phyloP scores from a whole-genome alignment of 495 filamentous ascomycete genomes.

The Darksidea phi region DNA sequence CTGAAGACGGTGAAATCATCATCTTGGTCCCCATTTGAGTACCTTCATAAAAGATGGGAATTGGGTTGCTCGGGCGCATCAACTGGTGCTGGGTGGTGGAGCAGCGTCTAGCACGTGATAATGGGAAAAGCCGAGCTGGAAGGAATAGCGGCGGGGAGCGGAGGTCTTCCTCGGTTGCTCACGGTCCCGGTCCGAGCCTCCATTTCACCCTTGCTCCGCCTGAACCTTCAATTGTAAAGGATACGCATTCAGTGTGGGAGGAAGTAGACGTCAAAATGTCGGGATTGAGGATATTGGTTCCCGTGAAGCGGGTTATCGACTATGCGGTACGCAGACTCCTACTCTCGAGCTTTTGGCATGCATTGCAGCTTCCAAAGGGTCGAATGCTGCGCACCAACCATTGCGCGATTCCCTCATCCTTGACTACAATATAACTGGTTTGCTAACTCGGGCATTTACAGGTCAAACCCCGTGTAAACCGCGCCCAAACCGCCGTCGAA shows the following conservation, averaged over 20 bases:
- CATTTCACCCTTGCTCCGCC: slow-evolving; percentile 15
- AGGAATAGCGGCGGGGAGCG: background rate
- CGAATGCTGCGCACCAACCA: no score
- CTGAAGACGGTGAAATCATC: no score
- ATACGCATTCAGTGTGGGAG: background rate
- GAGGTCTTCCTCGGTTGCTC: background rate
- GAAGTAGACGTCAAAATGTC: slow-evolving; percentile 57
- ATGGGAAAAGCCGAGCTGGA: no score
- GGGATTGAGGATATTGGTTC: slow-evolving; percentile 86
- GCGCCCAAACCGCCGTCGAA: slow-evolving; percentile 88
- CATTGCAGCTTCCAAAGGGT: no score
- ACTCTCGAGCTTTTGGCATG: background rate
- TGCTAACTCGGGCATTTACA: no score
- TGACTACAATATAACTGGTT: no score
- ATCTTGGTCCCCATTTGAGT: no score
- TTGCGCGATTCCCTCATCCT: no score
- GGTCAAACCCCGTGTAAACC: slow-evolving; percentile 98
- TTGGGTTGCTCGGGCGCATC: no score
- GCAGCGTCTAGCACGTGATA: no score
- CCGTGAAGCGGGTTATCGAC: slow-evolving; percentile 97
- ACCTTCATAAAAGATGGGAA: no score
- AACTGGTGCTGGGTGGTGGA: no score
- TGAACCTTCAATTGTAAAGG: background rate
- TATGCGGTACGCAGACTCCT: slow-evolving; percentile 71
- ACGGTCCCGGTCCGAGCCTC: background rate